Conservation (phyloP, 306 rosid genomes). For the Begonia masoniana region DNA sequence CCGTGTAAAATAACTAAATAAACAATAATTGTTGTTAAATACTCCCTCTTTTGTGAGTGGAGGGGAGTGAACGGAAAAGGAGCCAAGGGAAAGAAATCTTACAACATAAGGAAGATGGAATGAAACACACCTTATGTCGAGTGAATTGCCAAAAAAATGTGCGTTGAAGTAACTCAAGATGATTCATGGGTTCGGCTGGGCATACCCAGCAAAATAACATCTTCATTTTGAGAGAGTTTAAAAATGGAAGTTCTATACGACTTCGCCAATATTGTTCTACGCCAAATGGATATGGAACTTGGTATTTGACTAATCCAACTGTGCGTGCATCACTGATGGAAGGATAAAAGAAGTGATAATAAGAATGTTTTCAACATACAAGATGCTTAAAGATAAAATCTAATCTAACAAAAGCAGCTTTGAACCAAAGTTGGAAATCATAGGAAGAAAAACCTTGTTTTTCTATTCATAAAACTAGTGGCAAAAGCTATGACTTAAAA, state of each 20-base stretch:
- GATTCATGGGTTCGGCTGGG: constrained; percentile 91
- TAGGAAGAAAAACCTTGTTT: too few species aligned
- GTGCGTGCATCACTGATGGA: constrained; percentile 66
- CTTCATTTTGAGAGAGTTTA: constrained; percentile 96
- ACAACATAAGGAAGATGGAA: constrained; percentile 4
- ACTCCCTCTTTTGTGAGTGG: not conserved
- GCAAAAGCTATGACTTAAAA: not conserved
- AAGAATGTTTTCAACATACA: too few species aligned
- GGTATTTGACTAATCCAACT: constrained; percentile 65
- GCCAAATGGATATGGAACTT: constrained; percentile 87
- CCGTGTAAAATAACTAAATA: constrained; percentile 1
- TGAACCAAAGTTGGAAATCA: too few species aligned
- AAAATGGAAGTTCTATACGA: constrained; percentile 80
- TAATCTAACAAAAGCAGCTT: too few species aligned
- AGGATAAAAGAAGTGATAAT: constrained; percentile 5
- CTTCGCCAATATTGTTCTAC: constrained; percentile 99
- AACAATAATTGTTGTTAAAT: too few species aligned
- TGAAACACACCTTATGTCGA: constrained; percentile 64
- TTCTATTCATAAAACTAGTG: too few species aligned
- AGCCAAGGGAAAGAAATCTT: not conserved
- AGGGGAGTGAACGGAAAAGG: constrained; percentile 2
- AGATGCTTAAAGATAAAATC: too few species aligned
- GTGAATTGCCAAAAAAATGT: constrained; percentile 52
- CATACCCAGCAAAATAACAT: constrained; percentile 88
- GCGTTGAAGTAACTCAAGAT: constrained; percentile 86